Conservation (phyloP, 2,329 filamentous ascomycete species). For the Pseudogymnoascus sp. region DNA sequence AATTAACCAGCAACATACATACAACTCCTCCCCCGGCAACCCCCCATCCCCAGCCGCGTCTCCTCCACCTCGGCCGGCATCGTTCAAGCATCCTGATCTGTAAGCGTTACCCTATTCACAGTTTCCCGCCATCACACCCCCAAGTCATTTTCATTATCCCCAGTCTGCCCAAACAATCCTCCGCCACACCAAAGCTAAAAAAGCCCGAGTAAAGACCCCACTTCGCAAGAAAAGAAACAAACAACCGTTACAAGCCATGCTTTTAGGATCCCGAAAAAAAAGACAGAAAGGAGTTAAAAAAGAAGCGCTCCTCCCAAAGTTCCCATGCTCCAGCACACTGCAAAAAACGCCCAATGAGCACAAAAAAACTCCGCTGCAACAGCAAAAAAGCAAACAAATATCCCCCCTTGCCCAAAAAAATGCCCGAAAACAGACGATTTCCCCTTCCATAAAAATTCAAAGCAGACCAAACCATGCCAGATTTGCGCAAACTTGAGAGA, state of each 20-base stretch:
- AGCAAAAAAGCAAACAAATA: not conserved
- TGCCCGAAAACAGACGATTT: not conserved
- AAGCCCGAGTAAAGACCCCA: not conserved
- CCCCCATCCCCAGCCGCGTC: not conserved
- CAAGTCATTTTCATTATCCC: conserved; percentile 3
- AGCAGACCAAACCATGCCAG: not conserved
- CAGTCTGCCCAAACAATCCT: not conserved
- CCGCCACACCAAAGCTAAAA: not conserved
- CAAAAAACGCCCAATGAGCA: not conserved
- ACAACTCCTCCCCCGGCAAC: not conserved
- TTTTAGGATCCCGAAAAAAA: conserved; percentile 6
- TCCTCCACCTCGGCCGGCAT: no score
- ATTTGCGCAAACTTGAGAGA: not conserved
- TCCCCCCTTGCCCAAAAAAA: not conserved
- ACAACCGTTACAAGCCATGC: conserved; percentile 9
- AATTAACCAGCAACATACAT: conserved; percentile 9
- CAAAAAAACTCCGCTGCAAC: not conserved
- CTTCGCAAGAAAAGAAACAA: not conserved
- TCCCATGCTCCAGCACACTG: not conserved
- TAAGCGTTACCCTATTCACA: conserved; percentile 5
- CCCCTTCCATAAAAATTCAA: not conserved
- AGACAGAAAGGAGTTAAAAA: not conserved
- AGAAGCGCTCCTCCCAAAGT: conserved; percentile 5
- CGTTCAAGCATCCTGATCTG: not conserved
- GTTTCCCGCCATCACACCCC: not conserved